phyloP scores from a whole-genome alignment of 164 flowering plant genomes.

The Malania oleifera region DNA sequence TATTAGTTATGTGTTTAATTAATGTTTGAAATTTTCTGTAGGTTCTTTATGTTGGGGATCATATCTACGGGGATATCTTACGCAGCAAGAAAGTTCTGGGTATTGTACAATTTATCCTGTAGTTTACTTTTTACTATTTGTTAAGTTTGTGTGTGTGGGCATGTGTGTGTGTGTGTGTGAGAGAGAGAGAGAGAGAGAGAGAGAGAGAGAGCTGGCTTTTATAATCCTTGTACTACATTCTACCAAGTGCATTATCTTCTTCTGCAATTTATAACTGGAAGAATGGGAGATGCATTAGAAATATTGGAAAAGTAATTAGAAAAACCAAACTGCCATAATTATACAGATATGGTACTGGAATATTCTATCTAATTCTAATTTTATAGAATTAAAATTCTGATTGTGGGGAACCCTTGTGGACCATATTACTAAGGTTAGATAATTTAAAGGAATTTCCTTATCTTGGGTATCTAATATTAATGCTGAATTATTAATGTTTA shows the following conservation, averaged over 20 bases:
- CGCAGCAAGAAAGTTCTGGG: constrained; percentile 98
- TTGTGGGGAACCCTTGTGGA: too few relatives aligned
- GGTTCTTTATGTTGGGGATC: constrained; percentile 99
- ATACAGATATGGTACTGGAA: too few relatives aligned
- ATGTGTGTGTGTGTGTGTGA: background rate
- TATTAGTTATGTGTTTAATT: background rate
- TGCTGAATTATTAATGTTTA: too few relatives aligned
- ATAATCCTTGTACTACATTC: background rate
- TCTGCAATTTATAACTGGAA: background rate
- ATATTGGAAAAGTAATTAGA: too few relatives aligned
- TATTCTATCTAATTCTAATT: too few relatives aligned
- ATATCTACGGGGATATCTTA: constrained; percentile 94
- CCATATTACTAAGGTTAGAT: too few relatives aligned
- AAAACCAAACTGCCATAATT: background rate
- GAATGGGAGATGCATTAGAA: background rate
- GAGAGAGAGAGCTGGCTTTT: too few relatives aligned
- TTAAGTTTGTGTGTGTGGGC: background rate
- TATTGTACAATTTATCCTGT: constrained; percentile 15
- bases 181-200: too few relatives aligned
- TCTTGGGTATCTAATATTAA: too few relatives aligned
- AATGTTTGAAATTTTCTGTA: constrained; percentile 19
- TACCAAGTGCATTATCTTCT: background rate
- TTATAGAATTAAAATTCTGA: too few relatives aligned
- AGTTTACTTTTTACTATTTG: background rate
- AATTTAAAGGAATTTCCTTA: too few relatives aligned